A percentile compares a stretch with the other conserved stretches of the same genome.
Conservation (phyloP, 192 early-diverging fungal genomes). For the Coemansia sp. region DNA sequence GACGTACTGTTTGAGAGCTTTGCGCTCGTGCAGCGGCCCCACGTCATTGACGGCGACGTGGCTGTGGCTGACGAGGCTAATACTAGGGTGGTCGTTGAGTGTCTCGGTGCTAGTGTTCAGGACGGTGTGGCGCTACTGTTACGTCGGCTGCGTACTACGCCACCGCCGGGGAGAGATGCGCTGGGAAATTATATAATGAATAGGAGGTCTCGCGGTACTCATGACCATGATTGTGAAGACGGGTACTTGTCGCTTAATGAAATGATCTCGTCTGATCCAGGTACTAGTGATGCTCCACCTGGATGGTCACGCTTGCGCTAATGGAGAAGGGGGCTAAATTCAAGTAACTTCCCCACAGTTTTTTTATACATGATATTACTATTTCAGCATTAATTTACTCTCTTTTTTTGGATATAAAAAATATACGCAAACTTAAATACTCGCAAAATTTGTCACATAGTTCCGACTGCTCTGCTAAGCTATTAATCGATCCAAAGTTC, state of each 20-base stretch:
- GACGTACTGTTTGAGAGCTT: constrained; percentile 48
- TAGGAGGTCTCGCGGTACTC: constrained; percentile 5
- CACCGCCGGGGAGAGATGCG: constrained; percentile 31
- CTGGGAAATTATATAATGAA: constrained; percentile 31
- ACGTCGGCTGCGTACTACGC: constrained; percentile 19
- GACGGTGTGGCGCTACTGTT: constrained; percentile 47
- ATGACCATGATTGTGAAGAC: constrained; percentile 32
- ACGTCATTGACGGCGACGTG: constrained; percentile 47
- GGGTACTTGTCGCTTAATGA: constrained; percentile 46
- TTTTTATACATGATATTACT: neutral
- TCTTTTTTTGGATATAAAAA: neutral
- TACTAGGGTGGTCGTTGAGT: constrained; percentile 41
- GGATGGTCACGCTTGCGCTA: constrained; percentile 31
- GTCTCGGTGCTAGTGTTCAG: constrained; percentile 45
- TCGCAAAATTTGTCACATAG: neutral
- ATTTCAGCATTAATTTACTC: neutral
- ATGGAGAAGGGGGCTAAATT: neutral
- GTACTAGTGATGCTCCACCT: constrained; percentile 30
- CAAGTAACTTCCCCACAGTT: neutral
- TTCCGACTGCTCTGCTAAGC: neutral
- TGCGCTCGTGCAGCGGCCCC: constrained; percentile 38
- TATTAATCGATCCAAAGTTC: neutral
- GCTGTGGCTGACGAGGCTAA: constrained; percentile 32
- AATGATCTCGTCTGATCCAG: constrained; percentile 41
- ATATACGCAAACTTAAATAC: neutral